Evolutionary conservation across 495 filamentous ascomycete species (phyloP).

Genomic region (Neurospora sp.): DNA sequence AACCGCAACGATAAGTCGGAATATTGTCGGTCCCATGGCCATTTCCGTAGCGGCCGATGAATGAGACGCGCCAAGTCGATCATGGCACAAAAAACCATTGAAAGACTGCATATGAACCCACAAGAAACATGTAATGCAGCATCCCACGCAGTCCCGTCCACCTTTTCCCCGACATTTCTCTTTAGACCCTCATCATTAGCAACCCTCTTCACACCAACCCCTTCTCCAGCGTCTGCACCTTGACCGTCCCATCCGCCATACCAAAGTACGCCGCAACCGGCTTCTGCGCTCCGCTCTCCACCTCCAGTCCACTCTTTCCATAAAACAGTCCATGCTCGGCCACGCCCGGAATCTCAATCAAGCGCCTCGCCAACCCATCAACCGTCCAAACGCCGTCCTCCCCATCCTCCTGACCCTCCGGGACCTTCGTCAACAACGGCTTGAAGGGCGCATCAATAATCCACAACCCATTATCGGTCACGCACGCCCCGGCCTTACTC

Average conservation of each 20-base stretch:
- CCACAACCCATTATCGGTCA: slow-evolving; percentile 89
- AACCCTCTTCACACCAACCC: neutral
- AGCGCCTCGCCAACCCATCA: slow-evolving; percentile 52
- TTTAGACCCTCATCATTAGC: too few relatives aligned
- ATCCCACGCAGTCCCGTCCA: too few relatives aligned
- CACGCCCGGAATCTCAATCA: slow-evolving; percentile 75
- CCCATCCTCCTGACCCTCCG: slow-evolving; percentile 24
- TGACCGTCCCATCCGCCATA: slow-evolving; percentile 51
- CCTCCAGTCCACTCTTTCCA: slow-evolving; percentile 62
- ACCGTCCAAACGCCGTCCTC: slow-evolving; percentile 66
- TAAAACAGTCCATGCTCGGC: slow-evolving; percentile 87
- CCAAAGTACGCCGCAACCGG: slow-evolving; percentile 93
- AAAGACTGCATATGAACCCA: too few relatives aligned
- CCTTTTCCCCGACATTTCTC: too few relatives aligned
- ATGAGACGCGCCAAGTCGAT: too few relatives aligned
- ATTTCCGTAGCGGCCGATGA: too few relatives aligned
- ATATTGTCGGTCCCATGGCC: neutral
- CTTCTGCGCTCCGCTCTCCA: slow-evolving; percentile 65
- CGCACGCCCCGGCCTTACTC: slow-evolving; percentile 67
- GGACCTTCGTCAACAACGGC: slow-evolving; percentile 48
- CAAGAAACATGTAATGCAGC: too few relatives aligned
- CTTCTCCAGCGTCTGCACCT: slow-evolving; percentile 28
- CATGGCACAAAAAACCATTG: too few relatives aligned
- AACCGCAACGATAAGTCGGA: neutral
- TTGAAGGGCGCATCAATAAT: slow-evolving; percentile 86